Evolutionary conservation across 371 early-diverging fungal genomes (phyloP), one percentile per base, ranked within the genome.

Genomic region (Mortierella sp.): DNA sequence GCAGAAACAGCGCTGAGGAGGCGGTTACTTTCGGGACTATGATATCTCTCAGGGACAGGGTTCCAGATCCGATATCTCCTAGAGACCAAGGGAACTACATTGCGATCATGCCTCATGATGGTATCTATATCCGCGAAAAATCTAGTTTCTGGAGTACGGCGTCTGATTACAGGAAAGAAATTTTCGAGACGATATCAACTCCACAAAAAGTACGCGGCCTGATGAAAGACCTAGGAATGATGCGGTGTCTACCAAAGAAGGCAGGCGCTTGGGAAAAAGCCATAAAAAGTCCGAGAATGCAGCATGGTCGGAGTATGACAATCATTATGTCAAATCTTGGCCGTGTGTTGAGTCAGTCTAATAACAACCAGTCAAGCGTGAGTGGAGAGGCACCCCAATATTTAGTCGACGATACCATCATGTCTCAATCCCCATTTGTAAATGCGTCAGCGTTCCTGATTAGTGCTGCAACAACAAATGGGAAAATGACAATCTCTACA

Each of bases 301-400:
- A 71, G 38, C 80, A 80, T 61, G 80, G 80, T 4, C 66, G 80
- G 4, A 70, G 68, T 11, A 71, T 70, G 6, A 60, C 68, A 8
- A 13, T 80, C 58, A 67, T 67, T 58, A 22, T 80, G 28, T 80
- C 80, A 4, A 80, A 80, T 28, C 24, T 80, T 4, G 80, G 80
- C 9, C 62, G 52, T 0, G 80, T 68, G 9, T 70, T 69, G 74
- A 40, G 41, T 24, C 59, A 22, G 43, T 13, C n/a, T 2, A 10
- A 48, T 3, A 41, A 41, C 43, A 41, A 13, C 43, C 13, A 8
- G 43, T 41, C 43, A 1, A 38, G 48, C 11, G 24, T 15, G 40
- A 47, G 22, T 3, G 10, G 11, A 21, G 48, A 48, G 4, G 33
- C 8, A 7, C 13, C 0, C 11, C 47, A 28, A 40, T 77, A 67